Conservation (phyloP, 192 early-diverging fungal genomes). For the Backusella mclennaniae region DNA sequence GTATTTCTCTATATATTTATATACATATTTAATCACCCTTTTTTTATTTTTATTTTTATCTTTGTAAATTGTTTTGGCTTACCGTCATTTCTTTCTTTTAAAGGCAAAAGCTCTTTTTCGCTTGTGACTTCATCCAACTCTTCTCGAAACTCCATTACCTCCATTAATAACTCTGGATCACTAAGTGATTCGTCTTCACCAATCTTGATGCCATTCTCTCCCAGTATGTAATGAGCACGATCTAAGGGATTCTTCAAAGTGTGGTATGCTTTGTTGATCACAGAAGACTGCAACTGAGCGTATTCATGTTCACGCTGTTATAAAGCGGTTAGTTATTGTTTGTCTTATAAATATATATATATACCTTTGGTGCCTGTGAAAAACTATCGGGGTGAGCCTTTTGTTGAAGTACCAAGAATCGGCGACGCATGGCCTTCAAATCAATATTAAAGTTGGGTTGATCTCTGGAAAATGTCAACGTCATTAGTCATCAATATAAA, state of each 20-base stretch:
- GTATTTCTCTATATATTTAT: conserved; percentile 19
- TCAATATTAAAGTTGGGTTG: conserved; percentile 68
- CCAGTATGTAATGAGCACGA: conserved; percentile 80
- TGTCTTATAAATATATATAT: neutral
- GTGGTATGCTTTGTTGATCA: conserved; percentile 87
- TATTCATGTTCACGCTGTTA: conserved; percentile 59
- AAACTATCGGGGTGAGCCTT: conserved; percentile 84
- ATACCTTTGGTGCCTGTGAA: conserved; percentile 56
- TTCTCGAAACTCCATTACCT: conserved; percentile 80
- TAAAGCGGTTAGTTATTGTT: neutral
- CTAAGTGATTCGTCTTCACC: conserved; percentile 61
- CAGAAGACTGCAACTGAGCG: conserved; percentile 72
- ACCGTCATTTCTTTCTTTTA: conserved; percentile 65
- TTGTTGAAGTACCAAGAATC: conserved; percentile 79
- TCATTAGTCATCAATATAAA: neutral
- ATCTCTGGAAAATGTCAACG: conserved; percentile 21
- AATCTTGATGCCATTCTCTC: conserved; percentile 52
- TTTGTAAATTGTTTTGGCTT: conserved; percentile 21
- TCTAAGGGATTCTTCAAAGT: conserved; percentile 75
- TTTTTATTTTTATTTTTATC: neutral
- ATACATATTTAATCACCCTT: neutral
- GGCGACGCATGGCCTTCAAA: conserved; percentile 49
- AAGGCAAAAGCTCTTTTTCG: conserved; percentile 59
- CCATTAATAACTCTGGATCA: conserved; percentile 76
- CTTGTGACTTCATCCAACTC: conserved; percentile 65